These are phyloP conservation scores for Rhizopus delemar DNA, from an alignment of 371 early-diverging fungal genomes.

Conservation along the genomic window DNA sequence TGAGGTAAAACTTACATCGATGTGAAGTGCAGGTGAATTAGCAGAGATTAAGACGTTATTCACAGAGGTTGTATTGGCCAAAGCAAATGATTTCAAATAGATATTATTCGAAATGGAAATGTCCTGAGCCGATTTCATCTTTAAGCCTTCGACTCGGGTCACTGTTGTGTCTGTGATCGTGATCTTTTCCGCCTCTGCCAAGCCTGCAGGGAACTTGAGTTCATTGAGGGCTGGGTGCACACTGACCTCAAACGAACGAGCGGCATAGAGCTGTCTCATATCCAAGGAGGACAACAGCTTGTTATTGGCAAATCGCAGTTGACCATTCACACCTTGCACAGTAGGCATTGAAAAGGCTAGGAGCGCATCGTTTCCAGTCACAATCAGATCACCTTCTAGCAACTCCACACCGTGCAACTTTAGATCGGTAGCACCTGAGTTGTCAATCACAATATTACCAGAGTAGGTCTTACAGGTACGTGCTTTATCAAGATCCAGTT, in stretches of 20 bases:
- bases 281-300: conserved; percentile 36
- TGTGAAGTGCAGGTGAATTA: conserved; percentile 37
- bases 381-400: conserved; percentile 44
- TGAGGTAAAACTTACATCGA: conserved; percentile 32
- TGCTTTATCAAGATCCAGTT: conserved; percentile 45
- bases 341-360: conserved; percentile 33
- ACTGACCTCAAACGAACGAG: conserved; percentile 39
- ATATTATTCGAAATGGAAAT: conserved; percentile 54
- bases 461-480: conserved; percentile 42
- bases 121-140: conserved; percentile 29
- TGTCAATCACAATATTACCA: conserved; percentile 44
- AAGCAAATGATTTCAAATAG: conserved; percentile 42
- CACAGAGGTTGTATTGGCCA: conserved; percentile 32
- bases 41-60: conserved; percentile 42
- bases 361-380: conserved; percentile 44
- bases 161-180: conserved; percentile 46
- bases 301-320: conserved; percentile 46
- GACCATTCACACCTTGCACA: conserved; percentile 48
- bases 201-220: conserved; percentile 39
- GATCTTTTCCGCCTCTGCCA: conserved; percentile 39
- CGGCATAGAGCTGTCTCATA: conserved; percentile 35
- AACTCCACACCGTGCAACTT: conserved; percentile 35
- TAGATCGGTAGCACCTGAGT: conserved; percentile 19
- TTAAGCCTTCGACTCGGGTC: conserved; percentile 45
- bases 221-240: conserved; percentile 46